These are phyloP conservation scores for Saturnispora mendoncae DNA, from an alignment of 805 yeast species.

Conservation along the genomic window DNA sequence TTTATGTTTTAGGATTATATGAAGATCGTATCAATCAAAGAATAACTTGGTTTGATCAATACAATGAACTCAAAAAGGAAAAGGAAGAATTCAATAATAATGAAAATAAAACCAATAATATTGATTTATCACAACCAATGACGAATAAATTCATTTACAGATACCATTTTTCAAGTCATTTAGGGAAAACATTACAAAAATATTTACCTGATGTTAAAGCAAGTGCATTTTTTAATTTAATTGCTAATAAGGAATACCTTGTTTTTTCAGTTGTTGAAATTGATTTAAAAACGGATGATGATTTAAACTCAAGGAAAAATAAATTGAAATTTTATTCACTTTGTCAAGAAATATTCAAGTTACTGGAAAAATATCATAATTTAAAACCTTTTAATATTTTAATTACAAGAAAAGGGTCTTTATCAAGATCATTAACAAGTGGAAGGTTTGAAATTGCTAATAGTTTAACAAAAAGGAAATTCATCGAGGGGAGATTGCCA, in stretches of 20 bases:
- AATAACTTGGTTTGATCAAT: slow-evolving; percentile 55
- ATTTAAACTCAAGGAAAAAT: slow-evolving; percentile 19
- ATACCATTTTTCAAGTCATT: slow-evolving; percentile 81
- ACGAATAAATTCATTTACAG: slow-evolving; percentile 25
- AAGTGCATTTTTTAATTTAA: slow-evolving; percentile 84
- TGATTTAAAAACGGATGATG: slow-evolving; percentile 14
- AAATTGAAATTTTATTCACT: slow-evolving; percentile 39
- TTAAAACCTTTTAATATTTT: slow-evolving; percentile 75
- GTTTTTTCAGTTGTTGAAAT: slow-evolving; percentile 79
- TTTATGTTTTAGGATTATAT: slow-evolving; percentile 79
- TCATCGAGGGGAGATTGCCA: slow-evolving; percentile 69
- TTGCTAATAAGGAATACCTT: slow-evolving; percentile 67
- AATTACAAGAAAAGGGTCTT: slow-evolving; percentile 67
- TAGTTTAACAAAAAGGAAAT: slow-evolving; percentile 69
- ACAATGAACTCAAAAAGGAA: slow-evolving; percentile 17
- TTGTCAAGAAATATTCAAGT: slow-evolving; percentile 29
- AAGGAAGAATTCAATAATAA: slow-evolving; percentile 6
- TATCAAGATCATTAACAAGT: slow-evolving; percentile 76
- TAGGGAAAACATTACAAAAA: slow-evolving; percentile 74
- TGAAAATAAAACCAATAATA: background rate
- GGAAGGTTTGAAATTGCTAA: slow-evolving; percentile 92
- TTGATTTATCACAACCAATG: slow-evolving; percentile 8
- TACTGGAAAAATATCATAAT: slow-evolving; percentile 50
- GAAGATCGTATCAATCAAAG: slow-evolving; percentile 86
- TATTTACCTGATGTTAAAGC: slow-evolving; percentile 77